Base-by-base conservation (phyloP, 768 basidiomycete genomes). In the Chalciporus piperatus region DNA sequence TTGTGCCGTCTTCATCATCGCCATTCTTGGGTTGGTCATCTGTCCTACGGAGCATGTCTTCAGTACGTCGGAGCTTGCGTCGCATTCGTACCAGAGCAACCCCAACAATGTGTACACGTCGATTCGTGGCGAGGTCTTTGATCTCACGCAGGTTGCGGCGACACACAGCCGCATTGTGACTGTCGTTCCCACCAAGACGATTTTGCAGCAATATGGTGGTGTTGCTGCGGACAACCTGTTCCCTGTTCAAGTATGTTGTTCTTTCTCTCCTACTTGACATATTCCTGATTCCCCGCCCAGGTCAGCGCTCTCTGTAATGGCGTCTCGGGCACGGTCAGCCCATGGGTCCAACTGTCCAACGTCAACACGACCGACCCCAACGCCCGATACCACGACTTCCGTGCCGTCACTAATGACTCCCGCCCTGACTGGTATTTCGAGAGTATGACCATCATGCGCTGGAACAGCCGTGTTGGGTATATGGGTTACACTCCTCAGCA, bases 401-500 rank as follows among this genome's bases (percentile, higher is more conserved):
- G 96, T 16, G 86, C 85, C 0, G 85, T 77, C 64, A 87, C 85
- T 32, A 88, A 85, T 52, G 96, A 98, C 63, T 87, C 88, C 0
- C 83, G 97, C 9, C 96, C 97, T 0, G 97, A 99, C 65, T 99
- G 97, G 97, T 99, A 98, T 69, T 94, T 89, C 58, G 89, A 98
- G 72, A 77, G 76, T 52, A 98, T 99, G 97, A 89, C 90, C 3
- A 68, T 81, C 64, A 87, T 99, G 87, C 89, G 97, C 7, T 97
- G 87, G 76, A 86, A 83, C 47, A 83, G 83, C 59, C 89, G 96
- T 35, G 80, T 84, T 37, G 97, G 97, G 0, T 98, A 95, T 66
- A 63, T 96, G 45, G 96, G 94, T 0, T 87, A 82, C 64, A 89
- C 89, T 0, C 83, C 85, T 14, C 81, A 81, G 62, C 84, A 87